Percentiles rank a stretch among this genome's conserved stretches.
Evolutionary conservation across 345 rosid genomes (phyloP).

Genomic region (Clarkia xantiana): DNA sequence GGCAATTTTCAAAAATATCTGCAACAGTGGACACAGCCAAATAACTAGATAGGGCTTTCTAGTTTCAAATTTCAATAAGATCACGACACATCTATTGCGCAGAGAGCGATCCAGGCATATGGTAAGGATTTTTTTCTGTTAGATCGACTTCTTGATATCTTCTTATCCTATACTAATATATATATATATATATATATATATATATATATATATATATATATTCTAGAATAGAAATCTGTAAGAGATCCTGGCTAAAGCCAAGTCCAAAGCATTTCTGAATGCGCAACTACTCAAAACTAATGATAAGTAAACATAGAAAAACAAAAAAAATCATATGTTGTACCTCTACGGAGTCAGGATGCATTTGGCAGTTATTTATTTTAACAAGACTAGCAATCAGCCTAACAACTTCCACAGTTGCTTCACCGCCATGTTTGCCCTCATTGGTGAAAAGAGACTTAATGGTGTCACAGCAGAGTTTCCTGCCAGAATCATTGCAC

Average conservation of each 20-base stretch:
- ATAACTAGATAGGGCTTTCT: no score
- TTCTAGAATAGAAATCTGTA: no score
- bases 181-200: background rate
- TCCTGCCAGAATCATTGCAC: slow-evolving; percentile 34
- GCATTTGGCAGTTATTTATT: slow-evolving; percentile 66
- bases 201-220: no score
- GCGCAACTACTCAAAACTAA: background rate
- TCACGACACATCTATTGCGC: no score
- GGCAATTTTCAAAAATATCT: background rate
- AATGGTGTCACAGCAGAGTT: slow-evolving; percentile 58
- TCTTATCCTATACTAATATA: no score
- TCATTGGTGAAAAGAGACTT: slow-evolving; percentile 71
- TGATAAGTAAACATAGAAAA: background rate
- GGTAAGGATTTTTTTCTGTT: no score
- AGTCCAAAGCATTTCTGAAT: no score
- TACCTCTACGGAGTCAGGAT: slow-evolving; percentile 81
- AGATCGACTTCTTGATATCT: no score
- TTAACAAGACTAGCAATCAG: slow-evolving; percentile 78
- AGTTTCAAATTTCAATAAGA: no score
- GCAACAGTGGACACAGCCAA: no score
- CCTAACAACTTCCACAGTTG: slow-evolving; percentile 61
- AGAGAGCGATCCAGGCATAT: no score
- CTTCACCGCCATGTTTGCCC: slow-evolving; percentile 85
- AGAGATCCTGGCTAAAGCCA: no score
- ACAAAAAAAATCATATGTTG: background rate